A percentile compares a stretch with the other conserved stretches of the same genome.
Conservation (phyloP, 75 land plant genomes). For the Sequoia sempervirens region DNA sequence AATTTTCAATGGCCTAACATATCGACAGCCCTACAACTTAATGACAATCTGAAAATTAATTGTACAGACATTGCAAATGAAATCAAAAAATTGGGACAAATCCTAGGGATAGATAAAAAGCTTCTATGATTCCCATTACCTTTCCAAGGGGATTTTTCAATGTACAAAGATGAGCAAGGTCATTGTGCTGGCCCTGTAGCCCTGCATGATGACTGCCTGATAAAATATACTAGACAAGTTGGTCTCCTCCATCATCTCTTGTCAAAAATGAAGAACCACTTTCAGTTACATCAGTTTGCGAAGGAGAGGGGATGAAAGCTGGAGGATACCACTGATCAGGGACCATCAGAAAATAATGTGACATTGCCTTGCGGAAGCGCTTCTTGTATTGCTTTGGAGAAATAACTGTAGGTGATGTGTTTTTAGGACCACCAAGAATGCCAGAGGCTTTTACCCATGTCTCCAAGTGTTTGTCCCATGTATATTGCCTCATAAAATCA, state of each 20-base stretch:
- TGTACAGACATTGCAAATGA: neutral
- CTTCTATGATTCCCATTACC: constrained; percentile 8
- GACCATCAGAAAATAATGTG: constrained; percentile 78
- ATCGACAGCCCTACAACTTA: constrained; percentile 7
- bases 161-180: neutral
- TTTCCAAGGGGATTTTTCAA: neutral
- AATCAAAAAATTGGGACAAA: neutral
- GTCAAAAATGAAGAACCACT: constrained; percentile 2
- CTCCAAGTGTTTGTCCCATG: constrained; percentile 99
- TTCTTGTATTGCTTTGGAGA: constrained; percentile 90
- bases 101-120: constrained; percentile 4
- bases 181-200: neutral
- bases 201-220: neutral
- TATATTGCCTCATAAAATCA: constrained; percentile 93
- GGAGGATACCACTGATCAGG: constrained; percentile 81
- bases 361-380: constrained; percentile 97
- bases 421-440: constrained; percentile 93
- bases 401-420: constrained; percentile 87
- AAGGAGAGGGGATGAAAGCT: constrained; percentile 1
- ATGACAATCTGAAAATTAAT: neutral
- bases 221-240: neutral
- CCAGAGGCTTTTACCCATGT: constrained; percentile 99
- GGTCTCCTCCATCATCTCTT: constrained; percentile 5
- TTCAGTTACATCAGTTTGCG: neutral
- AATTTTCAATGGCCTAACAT: neutral